phyloP scores from a whole-genome alignment of 352 stramenopile species.

The Globisporangium paddicum region DNA sequence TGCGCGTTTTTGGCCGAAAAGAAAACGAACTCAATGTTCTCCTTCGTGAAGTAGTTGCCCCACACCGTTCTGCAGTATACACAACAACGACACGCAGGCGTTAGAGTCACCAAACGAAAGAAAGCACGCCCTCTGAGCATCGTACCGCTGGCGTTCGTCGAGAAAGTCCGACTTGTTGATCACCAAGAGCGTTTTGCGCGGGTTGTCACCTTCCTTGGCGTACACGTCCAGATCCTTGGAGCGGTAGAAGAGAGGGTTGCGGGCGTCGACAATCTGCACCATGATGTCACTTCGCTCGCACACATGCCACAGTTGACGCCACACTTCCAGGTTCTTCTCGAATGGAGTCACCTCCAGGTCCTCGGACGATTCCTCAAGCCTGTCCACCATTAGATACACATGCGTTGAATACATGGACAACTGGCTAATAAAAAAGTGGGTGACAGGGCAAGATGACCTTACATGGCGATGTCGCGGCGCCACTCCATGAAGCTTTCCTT shows the following conservation, averaged over 20 bases:
- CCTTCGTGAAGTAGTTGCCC: slow-evolving; percentile 92
- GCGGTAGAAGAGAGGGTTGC: slow-evolving; percentile 98
- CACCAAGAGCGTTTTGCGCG: slow-evolving; percentile 93
- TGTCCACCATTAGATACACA: slow-evolving; percentile 12
- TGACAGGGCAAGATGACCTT: slow-evolving; percentile 8
- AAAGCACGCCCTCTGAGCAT: no score
- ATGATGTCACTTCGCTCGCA: slow-evolving; percentile 97
- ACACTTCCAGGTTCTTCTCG: slow-evolving; percentile 99
- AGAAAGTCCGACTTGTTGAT: slow-evolving; percentile 99
- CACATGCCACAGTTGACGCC: slow-evolving; percentile 99
- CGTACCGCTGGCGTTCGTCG: slow-evolving; percentile 86
- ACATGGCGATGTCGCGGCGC: slow-evolving; percentile 94
- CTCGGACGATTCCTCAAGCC: slow-evolving; percentile 70
- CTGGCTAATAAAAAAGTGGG: not conserved
- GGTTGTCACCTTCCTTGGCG: slow-evolving; percentile 87
- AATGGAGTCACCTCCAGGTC: slow-evolving; percentile 96
- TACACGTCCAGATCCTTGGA: slow-evolving; percentile 95
- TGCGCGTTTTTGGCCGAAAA: slow-evolving; percentile 97
- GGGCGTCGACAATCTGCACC: slow-evolving; percentile 98
- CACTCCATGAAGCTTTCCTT: slow-evolving; percentile 98
- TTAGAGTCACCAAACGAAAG: no score
- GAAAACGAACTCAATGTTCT: slow-evolving; percentile 94
- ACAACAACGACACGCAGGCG: not conserved
- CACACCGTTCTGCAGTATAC: slow-evolving; percentile 68
- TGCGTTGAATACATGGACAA: not conserved